Base-by-base conservation (phyloP, 2,329 filamentous ascomycete species). In the Apiospora malaysiana region DNA sequence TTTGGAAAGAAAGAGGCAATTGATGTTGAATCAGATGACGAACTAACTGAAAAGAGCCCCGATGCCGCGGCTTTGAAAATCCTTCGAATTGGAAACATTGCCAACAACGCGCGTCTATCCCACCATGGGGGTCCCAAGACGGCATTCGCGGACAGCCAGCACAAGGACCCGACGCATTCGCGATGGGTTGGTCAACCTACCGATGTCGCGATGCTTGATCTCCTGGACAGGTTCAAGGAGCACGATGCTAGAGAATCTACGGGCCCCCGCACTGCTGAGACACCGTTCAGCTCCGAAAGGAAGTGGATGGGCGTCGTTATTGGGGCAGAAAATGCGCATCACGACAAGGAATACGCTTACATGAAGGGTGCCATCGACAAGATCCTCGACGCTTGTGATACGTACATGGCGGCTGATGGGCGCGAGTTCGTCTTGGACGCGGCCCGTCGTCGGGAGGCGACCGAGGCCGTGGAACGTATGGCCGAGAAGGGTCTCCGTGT, bases 301-400 rank as follows among this genome's bases (percentile, higher is more conserved):
- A 99, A 99, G 82, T 99, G 95, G 95, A 99, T 99, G 97, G 97
- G 97, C 45, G 95, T 98, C 40, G 92, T 94, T 1, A 93, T 98
- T 75, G 90, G 90, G 59, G 84, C 86, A 27, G 86, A 89, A 66
- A 85, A 85, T 40, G 83, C 85, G 42, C 86, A 85, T 71, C 84
- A 85, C 69, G 91, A 92, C 47, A 90, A 91, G 72, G 93, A 97
- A 77, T 91, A 94, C 74, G 95, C 94, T 0, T 99, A 98, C 80
- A 93, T 98, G 84, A 99, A 99, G 80, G 97, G 96, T 43, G 94
- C 96, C 45, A 87, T 98, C 51, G 96, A 99, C 81, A 92, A 92
- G 80, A 89, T 99, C 27, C 84, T 99, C 7, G 90, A 90, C 70
- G 90, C 93, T 68, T 99, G 95, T 78, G 95, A 98, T 81, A 96